These are phyloP conservation scores for Leptographium lundbergii DNA, from an alignment of 2,329 filamentous ascomycete species.

Conservation along the genomic window DNA sequence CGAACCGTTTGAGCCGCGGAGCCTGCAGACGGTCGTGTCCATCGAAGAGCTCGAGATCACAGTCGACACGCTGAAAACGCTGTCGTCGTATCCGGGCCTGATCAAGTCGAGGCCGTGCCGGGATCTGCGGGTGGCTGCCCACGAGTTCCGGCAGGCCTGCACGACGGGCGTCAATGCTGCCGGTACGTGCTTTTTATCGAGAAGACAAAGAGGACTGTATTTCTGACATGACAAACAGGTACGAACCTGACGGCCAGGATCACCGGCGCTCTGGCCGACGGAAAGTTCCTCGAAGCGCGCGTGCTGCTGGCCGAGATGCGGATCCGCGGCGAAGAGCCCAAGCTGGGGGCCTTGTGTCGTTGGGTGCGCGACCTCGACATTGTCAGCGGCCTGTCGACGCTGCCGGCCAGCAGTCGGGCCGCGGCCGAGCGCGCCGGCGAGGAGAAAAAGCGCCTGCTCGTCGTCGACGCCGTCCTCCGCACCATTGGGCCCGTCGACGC, in stretches of 20 bases:
- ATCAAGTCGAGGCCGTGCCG: conserved; percentile 60
- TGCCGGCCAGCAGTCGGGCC: conserved; percentile 28
- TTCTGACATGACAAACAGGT: conserved; percentile 17
- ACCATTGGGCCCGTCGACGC: conserved; percentile 49
- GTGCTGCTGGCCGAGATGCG: conserved; percentile 58
- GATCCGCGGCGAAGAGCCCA: conserved; percentile 51
- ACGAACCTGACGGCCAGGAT: conserved; percentile 55
- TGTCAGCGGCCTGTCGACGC: conserved; percentile 50
- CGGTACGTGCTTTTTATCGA: conserved; percentile 14
- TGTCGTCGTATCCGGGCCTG: conserved; percentile 45
- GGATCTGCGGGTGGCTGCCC: conserved; percentile 52
- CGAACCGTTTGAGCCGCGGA: conserved; percentile 30
- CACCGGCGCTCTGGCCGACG: conserved; percentile 52
- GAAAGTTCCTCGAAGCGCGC: conserved; percentile 50
- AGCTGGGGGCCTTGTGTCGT: conserved; percentile 55
- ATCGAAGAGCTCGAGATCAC: conserved; percentile 55
- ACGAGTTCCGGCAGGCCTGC: conserved; percentile 56
- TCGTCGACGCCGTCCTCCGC: conserved; percentile 51
- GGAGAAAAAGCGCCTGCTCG: conserved; percentile 43
- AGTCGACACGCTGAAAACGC: conserved; percentile 47
- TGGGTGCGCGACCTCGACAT: conserved; percentile 63
- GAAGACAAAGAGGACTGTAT: not conserved
- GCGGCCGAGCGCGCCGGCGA: conserved; percentile 25
- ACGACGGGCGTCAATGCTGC: conserved; percentile 51
- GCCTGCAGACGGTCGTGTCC: conserved; percentile 40